Base-by-base conservation (phyloP, 2,329 filamentous ascomycete genomes). In the Colletotrichum tropicicola region DNA sequence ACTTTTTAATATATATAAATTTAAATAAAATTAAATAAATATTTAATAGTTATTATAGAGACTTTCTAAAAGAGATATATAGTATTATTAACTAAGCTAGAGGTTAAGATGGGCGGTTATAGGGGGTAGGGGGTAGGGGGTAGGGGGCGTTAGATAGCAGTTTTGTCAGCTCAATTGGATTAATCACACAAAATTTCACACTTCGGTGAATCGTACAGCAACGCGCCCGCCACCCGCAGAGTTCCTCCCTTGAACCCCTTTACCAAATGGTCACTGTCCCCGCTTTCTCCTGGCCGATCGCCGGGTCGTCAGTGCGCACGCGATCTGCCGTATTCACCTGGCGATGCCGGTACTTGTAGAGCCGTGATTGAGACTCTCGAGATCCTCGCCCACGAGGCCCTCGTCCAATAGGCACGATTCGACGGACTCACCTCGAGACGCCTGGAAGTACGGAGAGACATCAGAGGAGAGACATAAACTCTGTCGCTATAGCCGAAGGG, bases 241-340 rank as follows among this genome's bases (percentile, higher is more conserved):
- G 41, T 28, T 39, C 41, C 43, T 39, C 30, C 43, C n/a, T 44
- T 39, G 30, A 45, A 32, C 45, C 39, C 52, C 39, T 27, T 45
- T 45, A 9, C 41, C 51, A 41, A 45, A 45, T 13, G 17, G 39
- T 45, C 27, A n/a, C 32, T 10, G 37, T 35, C 52, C 52, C 52
- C 52, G 52, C 52, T 30, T 48, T 19, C 41, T 45, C 10, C 52
- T 56, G 41, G 39, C 41, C 51, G 52, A 56, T 56, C 52, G 52
- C 39, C 52, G 28, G 27, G 8, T 25, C 28, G 23, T 56, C 52
- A 45, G 52, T 56, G 52, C 52, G 28, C 52, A 35, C 39, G 17
- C 37, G 39, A 56, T 56, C 52, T 56, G 41, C 52, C 52, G 28
- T n/a, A 17, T 45, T 45, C 19, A 30, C 5, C 19, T 19, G 52